Evolutionary conservation across 75 land plant genomes (phyloP), one percentile per base, ranked within the genome.

Genomic region (Cunninghamia lanceolata): DNA sequence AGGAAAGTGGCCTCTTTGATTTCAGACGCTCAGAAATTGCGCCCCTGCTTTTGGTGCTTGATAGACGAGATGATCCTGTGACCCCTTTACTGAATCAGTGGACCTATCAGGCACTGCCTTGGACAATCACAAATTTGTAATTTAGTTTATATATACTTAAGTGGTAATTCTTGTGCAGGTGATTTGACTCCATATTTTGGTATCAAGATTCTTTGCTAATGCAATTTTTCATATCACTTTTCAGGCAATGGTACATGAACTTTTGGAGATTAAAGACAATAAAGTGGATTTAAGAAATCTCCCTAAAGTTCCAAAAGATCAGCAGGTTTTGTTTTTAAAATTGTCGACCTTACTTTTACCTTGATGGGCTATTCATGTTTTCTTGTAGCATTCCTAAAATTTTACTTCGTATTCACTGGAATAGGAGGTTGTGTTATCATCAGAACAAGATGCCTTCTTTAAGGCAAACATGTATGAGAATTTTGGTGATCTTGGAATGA

Each of bases 181-280:
- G 11, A 21, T 73, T 66, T 54, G 63, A 66, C 32, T 54, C 19
- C 28, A 50, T 42, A 34, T 2, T 32, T 34, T 13, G 45, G 0
- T n/a, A 28, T 45, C 35, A 81, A 34, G 86, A n/a, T 47, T 46
- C 50, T 82, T 34, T 86, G 38, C 4, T 86, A 78, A 86, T 34
- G 30, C 42, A 56, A 78, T 82, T 83, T 46, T 35, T 85, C 42
- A 43, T 88, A 73, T 76, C 28, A 39, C 30, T 85, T 70, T 75
- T 66, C 89, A 98, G 99, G 99, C 99, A 84, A 98, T 98, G 99
- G 99, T 98, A 45, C 99, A 98, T 90, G 99, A 98, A 84, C 91
- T 98, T 47, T 90, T 98, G 83, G 99, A 95, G 45, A 97, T 98
- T 84, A 90, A 97, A 87, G 99, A 98, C 77, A 98, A 98, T 53